Evolutionary conservation across 1,284 basidiomycete species (phyloP), one percentile per base, ranked within the genome.

Genomic region (Pascua sp.): DNA sequence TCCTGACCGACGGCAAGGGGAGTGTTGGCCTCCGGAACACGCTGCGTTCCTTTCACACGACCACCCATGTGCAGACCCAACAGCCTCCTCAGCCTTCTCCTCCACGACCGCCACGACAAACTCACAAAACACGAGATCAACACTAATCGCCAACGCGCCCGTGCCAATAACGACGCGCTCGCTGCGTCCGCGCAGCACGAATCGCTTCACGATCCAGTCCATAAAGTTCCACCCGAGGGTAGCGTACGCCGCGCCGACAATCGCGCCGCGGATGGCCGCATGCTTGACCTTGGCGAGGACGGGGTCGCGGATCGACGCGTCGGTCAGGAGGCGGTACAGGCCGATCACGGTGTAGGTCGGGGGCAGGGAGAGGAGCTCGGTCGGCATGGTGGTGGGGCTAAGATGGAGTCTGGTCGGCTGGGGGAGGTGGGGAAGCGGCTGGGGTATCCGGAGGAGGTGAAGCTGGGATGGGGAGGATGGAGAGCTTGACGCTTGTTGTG

Each of bases 231-330:
- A 77, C 16, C 66, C 69, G 4, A 68, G 56, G 4, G 58, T 62
- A 12, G 71, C 67, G 53, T 76, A 78, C 3, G 72, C 56, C 0
- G 65, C 63, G 9, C 66, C 68, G 1, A 77, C 72, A 49, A 70
- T 59, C 8, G 72, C 42, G 38, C 76, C 76, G 17, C 76, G 62
- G 0, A 74, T 51, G 8, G 70, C 67, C 36, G 76, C 76, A 60
- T 78, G 76, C 56, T 69, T 68, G 58, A 77, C 63, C 58, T 78
- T 78, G 62, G 72, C 76, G 50, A 71, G 60, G 10, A 75, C 72
- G 2, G 76, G 73, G 41, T 50, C 57, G 13, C 76, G 69, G 42
- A 77, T 69, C 18, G 58, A 59, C 2, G 70, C 63, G 60, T 78
- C 75, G 2, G 74, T 73, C 37, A 71, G 42, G 24, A 78, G 67